Evolutionary conservation across 108 stramenopile genomes (phyloP).

Genomic region (Cyclotella cryptica): DNA sequence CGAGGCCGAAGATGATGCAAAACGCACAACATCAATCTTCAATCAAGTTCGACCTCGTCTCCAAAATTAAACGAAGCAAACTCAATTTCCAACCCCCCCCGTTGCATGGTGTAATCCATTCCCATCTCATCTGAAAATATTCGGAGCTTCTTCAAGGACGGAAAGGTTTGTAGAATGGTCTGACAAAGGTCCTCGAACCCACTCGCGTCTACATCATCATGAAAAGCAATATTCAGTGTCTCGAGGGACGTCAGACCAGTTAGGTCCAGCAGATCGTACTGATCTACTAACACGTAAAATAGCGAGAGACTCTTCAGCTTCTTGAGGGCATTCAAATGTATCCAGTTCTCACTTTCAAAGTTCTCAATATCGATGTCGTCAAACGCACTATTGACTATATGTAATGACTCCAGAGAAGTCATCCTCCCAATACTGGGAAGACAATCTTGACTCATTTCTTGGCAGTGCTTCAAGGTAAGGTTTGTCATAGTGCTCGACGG

Average conservation of each 20-base stretch:
- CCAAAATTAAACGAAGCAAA: constrained; percentile 35
- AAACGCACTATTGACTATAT: constrained; percentile 38
- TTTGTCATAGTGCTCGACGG: constrained; percentile 10
- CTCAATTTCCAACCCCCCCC: constrained; percentile 36
- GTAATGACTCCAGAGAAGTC: constrained; percentile 36
- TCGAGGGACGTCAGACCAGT: constrained; percentile 36
- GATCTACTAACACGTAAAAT: constrained; percentile 42
- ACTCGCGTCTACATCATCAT: constrained; percentile 23
- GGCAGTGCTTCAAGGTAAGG: constrained; percentile 45
- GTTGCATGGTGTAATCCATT: constrained; percentile 28
- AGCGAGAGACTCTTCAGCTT: constrained; percentile 41
- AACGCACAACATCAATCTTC: not conserved
- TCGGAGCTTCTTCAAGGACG: constrained; percentile 23
- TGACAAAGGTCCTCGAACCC: constrained; percentile 30
- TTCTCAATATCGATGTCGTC: constrained; percentile 42
- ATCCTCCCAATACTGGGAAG: constrained; percentile 41
- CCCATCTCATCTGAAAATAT: constrained; percentile 39
- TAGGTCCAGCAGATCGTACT: constrained; percentile 24
- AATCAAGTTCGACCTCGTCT: constrained; percentile 40
- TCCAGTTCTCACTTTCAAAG: constrained; percentile 23
- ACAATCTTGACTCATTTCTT: constrained; percentile 41
- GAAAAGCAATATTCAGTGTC: constrained; percentile 44
- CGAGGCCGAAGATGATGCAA: too few species aligned
- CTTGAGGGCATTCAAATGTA: constrained; percentile 25
- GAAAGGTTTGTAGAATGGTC: constrained; percentile 26